A percentile compares a stretch with the other conserved stretches of the same genome.
phyloP scores from a whole-genome alignment of 2,329 filamentous ascomycete genomes.

The Sclerotinia spermophila region DNA sequence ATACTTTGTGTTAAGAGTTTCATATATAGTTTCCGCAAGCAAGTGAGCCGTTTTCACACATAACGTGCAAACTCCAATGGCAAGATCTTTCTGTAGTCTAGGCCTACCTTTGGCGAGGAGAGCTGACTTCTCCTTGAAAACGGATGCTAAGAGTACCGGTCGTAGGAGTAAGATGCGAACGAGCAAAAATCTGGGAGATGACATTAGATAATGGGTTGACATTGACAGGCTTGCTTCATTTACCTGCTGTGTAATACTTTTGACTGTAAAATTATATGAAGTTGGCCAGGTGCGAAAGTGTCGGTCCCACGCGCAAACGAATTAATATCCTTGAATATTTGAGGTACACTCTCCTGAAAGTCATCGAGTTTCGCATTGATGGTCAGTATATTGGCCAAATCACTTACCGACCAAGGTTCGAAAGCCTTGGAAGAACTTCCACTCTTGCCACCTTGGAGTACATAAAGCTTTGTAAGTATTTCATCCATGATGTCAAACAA shows the following conservation, averaged over 20 bases:
- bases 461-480: constrained; percentile 22
- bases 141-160: background rate
- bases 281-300: background rate
- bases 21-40: constrained; percentile 18
- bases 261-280: constrained; percentile 20
- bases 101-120: background rate
- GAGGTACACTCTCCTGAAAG: constrained; percentile 20
- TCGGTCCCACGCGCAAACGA: background rate
- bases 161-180: constrained; percentile 14
- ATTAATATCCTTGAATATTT: constrained; percentile 17
- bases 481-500: constrained; percentile 27
- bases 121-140: background rate
- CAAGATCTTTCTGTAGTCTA: constrained; percentile 4
- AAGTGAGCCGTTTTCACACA: constrained; percentile 25
- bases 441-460: constrained; percentile 9
- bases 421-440: background rate
- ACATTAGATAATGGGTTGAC: background rate
- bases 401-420: constrained; percentile 5
- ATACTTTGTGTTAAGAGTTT: constrained; percentile 18
- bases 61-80: constrained; percentile 18
- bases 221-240: background rate
- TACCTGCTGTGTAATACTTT: constrained; percentile 24
- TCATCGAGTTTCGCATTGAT: constrained; percentile 25
- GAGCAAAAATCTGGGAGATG: background rate
- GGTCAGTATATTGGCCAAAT: constrained; percentile 19